Conservation (phyloP, 2,329 filamentous ascomycete genomes). For the Intubia oerlemansii region DNA sequence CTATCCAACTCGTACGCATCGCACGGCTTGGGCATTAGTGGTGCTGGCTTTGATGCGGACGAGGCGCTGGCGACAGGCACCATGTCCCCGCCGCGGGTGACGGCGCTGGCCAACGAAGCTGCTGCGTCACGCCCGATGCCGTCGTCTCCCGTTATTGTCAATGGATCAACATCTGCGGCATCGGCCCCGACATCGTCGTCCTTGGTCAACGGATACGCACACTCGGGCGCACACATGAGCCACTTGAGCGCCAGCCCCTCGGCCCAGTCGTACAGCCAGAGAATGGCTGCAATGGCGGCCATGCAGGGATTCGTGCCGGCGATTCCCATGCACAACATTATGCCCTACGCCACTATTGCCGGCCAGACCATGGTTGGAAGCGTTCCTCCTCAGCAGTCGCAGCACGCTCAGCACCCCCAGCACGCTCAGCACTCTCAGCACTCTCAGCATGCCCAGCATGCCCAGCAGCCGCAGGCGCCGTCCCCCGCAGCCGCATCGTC, state of each 20-base stretch:
- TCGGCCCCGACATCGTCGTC: too few relatives aligned
- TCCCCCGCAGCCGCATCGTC: too few relatives aligned
- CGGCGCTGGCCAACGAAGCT: conserved; percentile 9
- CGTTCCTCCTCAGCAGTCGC: too few relatives aligned
- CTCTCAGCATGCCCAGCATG: too few relatives aligned
- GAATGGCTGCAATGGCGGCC: conserved; percentile 10
- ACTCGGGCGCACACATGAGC: too few relatives aligned
- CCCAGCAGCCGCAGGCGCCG: conserved; percentile 14
- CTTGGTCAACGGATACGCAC: too few relatives aligned
- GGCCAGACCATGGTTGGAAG: conserved; percentile 12
- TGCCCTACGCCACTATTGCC: conserved; percentile 10
- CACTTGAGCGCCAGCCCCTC: neutral
- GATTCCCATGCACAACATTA: too few relatives aligned
- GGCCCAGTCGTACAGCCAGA: conserved; percentile 13
- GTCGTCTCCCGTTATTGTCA: conserved; percentile 29
- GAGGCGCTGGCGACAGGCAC: too few relatives aligned
- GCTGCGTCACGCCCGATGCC: conserved; percentile 7
- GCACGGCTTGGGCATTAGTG: conserved; percentile 12
- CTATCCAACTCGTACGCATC: conserved; percentile 13
- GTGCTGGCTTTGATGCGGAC: too few relatives aligned
- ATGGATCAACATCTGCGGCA: conserved; percentile 17
- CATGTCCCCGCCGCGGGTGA: conserved; percentile 4
- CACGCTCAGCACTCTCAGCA: too few relatives aligned
- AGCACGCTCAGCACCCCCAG: too few relatives aligned
- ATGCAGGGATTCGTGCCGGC: conserved; percentile 9